Conservation (phyloP, 148 eudicot species). For the Dianthus caryophyllus region DNA sequence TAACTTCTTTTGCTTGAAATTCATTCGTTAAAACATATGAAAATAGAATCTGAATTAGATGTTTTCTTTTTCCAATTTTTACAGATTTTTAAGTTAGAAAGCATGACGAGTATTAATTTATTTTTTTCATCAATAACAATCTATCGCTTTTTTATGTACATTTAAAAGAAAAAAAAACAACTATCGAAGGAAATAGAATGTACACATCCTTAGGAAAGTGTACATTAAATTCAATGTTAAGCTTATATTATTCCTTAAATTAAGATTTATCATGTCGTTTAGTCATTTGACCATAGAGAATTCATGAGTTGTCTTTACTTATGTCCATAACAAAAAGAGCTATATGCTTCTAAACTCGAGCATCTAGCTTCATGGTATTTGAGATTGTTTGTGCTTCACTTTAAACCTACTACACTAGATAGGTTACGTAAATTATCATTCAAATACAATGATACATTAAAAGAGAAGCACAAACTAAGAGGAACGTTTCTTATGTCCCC, state of each 20-base stretch:
- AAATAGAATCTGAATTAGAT: no score
- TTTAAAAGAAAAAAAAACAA: no score
- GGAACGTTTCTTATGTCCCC: neutral
- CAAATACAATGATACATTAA: constrained; percentile 13
- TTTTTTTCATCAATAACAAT: no score
- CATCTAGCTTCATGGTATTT: constrained; percentile 15
- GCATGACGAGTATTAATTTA: no score
- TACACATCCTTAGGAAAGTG: no score
- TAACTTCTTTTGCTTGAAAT: no score
- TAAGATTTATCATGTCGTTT: neutral
- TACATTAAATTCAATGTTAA: neutral
- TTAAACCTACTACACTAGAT: constrained; percentile 5
- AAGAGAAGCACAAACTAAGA: neutral
- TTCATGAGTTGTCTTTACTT: neutral
- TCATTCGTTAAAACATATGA: no score
- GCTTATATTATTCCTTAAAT: neutral
- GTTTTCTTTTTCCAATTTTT: no score
- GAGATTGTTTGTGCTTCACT: constrained; percentile 1
- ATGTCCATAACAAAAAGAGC: neutral
- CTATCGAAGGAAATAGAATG: no score
- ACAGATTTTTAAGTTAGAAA: no score
- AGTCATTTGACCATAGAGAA: neutral
- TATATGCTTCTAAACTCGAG: constrained; percentile 12
- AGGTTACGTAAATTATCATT: constrained; percentile 20
- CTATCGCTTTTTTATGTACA: no score